Conservation (phyloP, 441 rosid genomes). For the Erodium moschatum region DNA sequence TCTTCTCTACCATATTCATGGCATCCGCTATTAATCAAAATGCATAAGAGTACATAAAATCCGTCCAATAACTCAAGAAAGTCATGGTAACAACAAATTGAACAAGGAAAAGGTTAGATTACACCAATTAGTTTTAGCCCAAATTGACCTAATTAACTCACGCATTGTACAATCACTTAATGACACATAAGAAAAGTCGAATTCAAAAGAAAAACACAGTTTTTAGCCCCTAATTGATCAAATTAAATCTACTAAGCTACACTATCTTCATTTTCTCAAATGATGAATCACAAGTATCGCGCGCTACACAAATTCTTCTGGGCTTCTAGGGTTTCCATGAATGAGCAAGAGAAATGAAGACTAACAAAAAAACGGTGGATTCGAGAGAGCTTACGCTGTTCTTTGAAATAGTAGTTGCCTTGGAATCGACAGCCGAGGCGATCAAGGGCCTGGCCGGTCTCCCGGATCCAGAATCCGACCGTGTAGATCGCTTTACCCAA, state of each 20-base stretch:
- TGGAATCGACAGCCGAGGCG: slow-evolving; percentile 92
- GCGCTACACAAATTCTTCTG: neutral
- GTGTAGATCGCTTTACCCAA: slow-evolving; percentile 2
- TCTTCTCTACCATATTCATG: neutral
- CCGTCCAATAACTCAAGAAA: neutral
- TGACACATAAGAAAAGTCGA: neutral
- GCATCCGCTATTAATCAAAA: neutral
- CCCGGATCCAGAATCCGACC: slow-evolving; percentile 6
- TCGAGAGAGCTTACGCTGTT: slow-evolving; percentile 45
- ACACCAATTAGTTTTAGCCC: neutral
- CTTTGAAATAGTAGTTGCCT: slow-evolving; percentile 69
- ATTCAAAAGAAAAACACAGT: neutral
- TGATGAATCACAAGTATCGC: no score
- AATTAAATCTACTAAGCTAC: neutral
- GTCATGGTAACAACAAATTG: neutral
- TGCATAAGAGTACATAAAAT: slow-evolving; percentile 1
- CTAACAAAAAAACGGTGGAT: neutral
- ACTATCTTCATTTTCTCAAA: no score
- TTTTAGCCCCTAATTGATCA: neutral
- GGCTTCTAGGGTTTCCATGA: neutral
- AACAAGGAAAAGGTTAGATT: neutral
- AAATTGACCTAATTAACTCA: neutral
- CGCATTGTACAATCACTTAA: neutral
- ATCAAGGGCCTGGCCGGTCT: slow-evolving; percentile 83
- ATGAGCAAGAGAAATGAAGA: neutral